Evolutionary conservation across 768 basidiomycete genomes (phyloP).

Genomic region (Suillus brevipes): DNA sequence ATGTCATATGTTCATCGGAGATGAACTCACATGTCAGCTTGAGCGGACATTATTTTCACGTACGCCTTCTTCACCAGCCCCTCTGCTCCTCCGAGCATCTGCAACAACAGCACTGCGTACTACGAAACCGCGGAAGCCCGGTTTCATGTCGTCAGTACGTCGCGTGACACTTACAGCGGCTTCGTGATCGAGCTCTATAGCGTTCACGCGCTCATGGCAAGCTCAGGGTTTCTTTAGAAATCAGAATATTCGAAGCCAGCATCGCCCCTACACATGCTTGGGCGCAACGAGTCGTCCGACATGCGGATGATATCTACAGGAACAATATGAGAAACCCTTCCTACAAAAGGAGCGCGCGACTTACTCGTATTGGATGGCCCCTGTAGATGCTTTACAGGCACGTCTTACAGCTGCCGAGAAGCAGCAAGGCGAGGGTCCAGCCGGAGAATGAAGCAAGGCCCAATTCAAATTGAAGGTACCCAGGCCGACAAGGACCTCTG

Average conservation of each 20-base stretch:
- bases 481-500: slow-evolving; percentile 6
- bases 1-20: not conserved
- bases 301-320: slow-evolving; percentile 36
- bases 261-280: slow-evolving; percentile 26
- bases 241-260: slow-evolving; percentile 39
- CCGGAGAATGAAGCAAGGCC: slow-evolving; percentile 25
- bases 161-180: slow-evolving; percentile 4
- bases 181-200: slow-evolving; percentile 13
- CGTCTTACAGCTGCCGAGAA: slow-evolving; percentile 35
- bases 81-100: slow-evolving; percentile 22
- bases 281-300: slow-evolving; percentile 28
- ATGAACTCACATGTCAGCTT: slow-evolving; percentile 4
- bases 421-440: slow-evolving; percentile 28
- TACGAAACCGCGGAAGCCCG: slow-evolving; percentile 16
- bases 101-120: slow-evolving; percentile 20
- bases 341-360: slow-evolving; percentile 23
- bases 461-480: slow-evolving; percentile 16
- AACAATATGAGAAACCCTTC: slow-evolving; percentile 33
- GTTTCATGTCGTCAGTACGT: slow-evolving; percentile 13
- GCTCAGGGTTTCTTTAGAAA: slow-evolving; percentile 10
- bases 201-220: slow-evolving; percentile 10
- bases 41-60: slow-evolving; percentile 5
- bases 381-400: slow-evolving; percentile 30
- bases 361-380: slow-evolving; percentile 20
- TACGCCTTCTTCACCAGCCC: slow-evolving; percentile 16